Evolutionary conservation across 805 yeast genomes (phyloP), one percentile per base, ranked within the genome.

Genomic region (Yamadazyma laniorum): DNA sequence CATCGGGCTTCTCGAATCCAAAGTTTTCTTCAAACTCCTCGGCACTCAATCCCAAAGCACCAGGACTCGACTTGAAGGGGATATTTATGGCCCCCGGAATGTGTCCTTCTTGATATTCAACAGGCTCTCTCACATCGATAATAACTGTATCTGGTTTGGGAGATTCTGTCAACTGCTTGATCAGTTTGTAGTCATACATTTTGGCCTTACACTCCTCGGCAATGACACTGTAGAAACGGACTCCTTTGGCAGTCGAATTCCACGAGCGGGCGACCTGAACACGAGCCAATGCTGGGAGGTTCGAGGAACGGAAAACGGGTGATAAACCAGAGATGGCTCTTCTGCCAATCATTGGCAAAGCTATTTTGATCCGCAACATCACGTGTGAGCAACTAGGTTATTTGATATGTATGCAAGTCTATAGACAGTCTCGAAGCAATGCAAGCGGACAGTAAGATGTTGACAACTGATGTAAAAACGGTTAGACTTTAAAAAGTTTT

Each of bases 81-180:
- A 91, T 75, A 56, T 93, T 93, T 40, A 90, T 62, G 5, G 98
- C 82, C 11, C 78, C 75, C 19, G 96, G 96, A 50, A 91, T 84
- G 56, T 76, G 80, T 29, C 96, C 96, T 33, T 68, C 78, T 26
- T 65, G 65, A 53, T 65, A 73, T 64, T 91, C 99, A 18, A 70
- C 74, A 5, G 97, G 96, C 67, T 91, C 98, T 58, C 99, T 80
- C 15, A 87, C 97, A 56, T 91, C 99, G 17, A 91, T 80, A 26
- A 91, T 63, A 29, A 87, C 70, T 25, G 74, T 63, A 12, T 67
- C 64, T 15, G 51, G 37, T 38, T 66, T 69, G 25, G 79, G 77
- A 32, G 62, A 44, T 7, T 59, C 42, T 14, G 70, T 60, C 17
- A 85, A 56, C 19, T 53, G 49, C 49, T 67, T 67, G 51, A 85